phyloP scores from a whole-genome alignment of 352 stramenopile species.

The Globisporangium megalacanthum region DNA sequence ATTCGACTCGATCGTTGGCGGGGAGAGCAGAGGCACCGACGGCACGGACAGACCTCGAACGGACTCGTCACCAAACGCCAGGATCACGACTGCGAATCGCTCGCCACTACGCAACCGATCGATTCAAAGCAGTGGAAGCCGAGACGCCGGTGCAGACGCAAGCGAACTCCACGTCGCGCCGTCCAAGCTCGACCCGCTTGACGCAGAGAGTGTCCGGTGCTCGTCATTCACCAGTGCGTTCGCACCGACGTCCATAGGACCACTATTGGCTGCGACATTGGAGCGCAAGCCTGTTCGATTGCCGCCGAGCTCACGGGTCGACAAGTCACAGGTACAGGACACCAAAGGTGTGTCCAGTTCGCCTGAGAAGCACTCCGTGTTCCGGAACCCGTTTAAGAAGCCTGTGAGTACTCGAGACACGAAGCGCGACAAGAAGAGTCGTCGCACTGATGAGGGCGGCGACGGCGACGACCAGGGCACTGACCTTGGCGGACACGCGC shows the following conservation, averaged over 20 bases:
- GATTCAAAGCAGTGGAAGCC: neutral
- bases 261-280: neutral
- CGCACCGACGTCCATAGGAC: neutral
- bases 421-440: slow-evolving; percentile 1
- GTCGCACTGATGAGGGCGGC: neutral
- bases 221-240: neutral
- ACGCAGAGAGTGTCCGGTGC: slow-evolving; percentile 5
- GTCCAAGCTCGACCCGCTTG: slow-evolving; percentile 10
- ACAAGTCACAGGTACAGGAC: slow-evolving; percentile 2
- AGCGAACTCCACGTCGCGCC: neutral
- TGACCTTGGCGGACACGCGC: neutral
- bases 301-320: neutral
- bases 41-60: neutral
- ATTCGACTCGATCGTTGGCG: slow-evolving; percentile 11
- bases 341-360: neutral
- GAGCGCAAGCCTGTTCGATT: slow-evolving; percentile 7
- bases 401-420: neutral
- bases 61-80: neutral
- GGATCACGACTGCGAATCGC: slow-evolving; percentile 3
- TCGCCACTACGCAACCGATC: slow-evolving; percentile 3
- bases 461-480: slow-evolving; percentile 1
- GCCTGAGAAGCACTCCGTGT: slow-evolving; percentile 6
- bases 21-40: neutral
- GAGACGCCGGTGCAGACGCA: neutral
- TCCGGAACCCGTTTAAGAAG: slow-evolving; percentile 13